These are phyloP conservation scores for Termitomyces sp. DNA, from an alignment of 768 basidiomycete genomes.

Conservation along the genomic window DNA sequence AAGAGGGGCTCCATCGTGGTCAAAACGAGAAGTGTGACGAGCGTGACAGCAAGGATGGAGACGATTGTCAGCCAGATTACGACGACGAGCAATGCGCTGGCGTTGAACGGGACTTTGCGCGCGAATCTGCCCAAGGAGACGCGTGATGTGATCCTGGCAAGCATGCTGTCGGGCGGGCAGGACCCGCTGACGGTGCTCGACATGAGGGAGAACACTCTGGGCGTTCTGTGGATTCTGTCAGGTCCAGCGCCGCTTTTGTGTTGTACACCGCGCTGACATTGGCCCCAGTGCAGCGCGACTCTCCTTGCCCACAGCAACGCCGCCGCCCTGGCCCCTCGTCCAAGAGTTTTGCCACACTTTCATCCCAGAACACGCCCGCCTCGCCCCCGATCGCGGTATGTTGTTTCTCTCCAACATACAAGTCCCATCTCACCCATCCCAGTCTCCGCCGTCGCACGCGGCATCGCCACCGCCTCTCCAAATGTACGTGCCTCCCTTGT, in stretches of 20 bases:
- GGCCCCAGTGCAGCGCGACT: slow-evolving; percentile 58
- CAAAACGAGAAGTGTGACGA: background rate
- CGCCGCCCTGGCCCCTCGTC: slow-evolving; percentile 38
- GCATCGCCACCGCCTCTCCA: slow-evolving; percentile 38
- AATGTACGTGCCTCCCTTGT: slow-evolving; percentile 21
- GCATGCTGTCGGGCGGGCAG: slow-evolving; percentile 48
- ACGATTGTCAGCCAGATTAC: slow-evolving; percentile 42
- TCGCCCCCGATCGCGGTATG: slow-evolving; percentile 65
- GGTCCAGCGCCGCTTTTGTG: slow-evolving; percentile 16
- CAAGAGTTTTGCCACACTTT: slow-evolving; percentile 59
- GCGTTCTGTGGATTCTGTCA: slow-evolving; percentile 69
- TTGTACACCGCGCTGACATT: background rate
- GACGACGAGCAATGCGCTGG: slow-evolving; percentile 26
- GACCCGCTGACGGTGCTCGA: slow-evolving; percentile 65
- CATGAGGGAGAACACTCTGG: slow-evolving; percentile 51
- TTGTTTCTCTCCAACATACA: background rate
- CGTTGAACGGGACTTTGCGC: slow-evolving; percentile 40
- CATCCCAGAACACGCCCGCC: slow-evolving; percentile 54
- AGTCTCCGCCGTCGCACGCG: slow-evolving; percentile 67
- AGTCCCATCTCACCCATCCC: background rate
- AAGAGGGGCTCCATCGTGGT: slow-evolving; percentile 67
- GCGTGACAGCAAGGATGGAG: background rate
- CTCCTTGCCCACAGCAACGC: slow-evolving; percentile 28
- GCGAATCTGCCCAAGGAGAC: slow-evolving; percentile 49
- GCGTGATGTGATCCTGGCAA: slow-evolving; percentile 50